Conservation (phyloP, 2,329 filamentous ascomycete genomes). For the Aphanocladium album region DNA sequence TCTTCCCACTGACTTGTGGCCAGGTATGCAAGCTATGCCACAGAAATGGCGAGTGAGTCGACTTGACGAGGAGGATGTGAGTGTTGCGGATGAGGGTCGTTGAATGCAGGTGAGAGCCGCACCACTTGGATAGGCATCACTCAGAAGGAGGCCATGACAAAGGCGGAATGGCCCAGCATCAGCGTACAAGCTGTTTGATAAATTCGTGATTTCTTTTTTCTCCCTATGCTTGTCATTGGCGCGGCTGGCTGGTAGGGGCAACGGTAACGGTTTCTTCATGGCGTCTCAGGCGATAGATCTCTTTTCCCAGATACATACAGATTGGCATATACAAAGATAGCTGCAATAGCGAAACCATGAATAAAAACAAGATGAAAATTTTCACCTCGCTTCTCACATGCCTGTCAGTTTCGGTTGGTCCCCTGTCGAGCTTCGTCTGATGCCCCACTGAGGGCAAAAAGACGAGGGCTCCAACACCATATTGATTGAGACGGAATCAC, state of each 20-base stretch:
- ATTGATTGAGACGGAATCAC: not conserved
- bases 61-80: conserved; percentile 25
- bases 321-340: conserved; percentile 4
- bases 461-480: not conserved
- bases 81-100: not conserved
- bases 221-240: not conserved
- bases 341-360: conserved; percentile 3
- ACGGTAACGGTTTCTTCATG: not conserved
- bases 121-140: too few relatives aligned
- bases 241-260: not conserved
- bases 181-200: not conserved
- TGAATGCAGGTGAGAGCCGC: not conserved
- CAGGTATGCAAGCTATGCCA: conserved; percentile 60
- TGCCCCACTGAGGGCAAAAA: conserved; percentile 2
- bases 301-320: conserved; percentile 1
- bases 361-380: not conserved
- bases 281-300: not conserved
- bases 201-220: not conserved
- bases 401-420: not conserved
- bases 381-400: not conserved
- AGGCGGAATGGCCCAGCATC: not conserved
- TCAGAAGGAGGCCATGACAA: not conserved
- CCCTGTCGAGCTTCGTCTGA: not conserved
- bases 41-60: conserved; percentile 46
- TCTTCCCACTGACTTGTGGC: conserved; percentile 84